phyloP scores from a whole-genome alignment of 78 protist species.

The Capsaspora owczarzaki region DNA sequence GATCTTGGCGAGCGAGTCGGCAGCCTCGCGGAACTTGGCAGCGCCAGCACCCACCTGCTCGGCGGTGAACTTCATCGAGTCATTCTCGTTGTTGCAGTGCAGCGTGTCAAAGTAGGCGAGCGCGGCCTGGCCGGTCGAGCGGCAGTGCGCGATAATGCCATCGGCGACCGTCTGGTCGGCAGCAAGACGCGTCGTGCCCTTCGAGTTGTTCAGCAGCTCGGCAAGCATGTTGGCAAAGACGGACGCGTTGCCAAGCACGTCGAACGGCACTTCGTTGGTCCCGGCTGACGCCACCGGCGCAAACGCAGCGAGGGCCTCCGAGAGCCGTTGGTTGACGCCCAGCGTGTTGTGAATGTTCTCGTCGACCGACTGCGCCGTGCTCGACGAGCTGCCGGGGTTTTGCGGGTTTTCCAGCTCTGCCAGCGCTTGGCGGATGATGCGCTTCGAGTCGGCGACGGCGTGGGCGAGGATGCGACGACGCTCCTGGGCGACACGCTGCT shows the following conservation, averaged over 20 bases:
- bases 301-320: not conserved
- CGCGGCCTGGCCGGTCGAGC: not conserved
- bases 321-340: not conserved
- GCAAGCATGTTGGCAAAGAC: not conserved
- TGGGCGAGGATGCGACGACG: too few relatives aligned
- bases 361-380: not conserved
- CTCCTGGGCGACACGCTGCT: too few relatives aligned
- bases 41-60: not conserved
- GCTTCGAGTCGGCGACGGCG: too few relatives aligned
- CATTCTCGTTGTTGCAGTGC: not conserved
- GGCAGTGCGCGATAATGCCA: not conserved
- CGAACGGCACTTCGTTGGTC: not conserved
- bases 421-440: too few relatives aligned
- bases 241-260: not conserved
- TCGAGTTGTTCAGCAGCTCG: not conserved
- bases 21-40: not conserved
- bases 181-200: not conserved
- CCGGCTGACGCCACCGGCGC: not conserved
- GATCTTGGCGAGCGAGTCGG: not conserved
- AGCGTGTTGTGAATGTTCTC: not conserved
- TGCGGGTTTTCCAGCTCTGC: not conserved
- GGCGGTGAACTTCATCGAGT: too few relatives aligned
- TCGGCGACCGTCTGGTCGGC: not conserved
- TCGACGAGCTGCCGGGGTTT: not conserved
- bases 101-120: not conserved